Evolutionary conservation across 805 yeast genomes (phyloP), one percentile per base, ranked within the genome.

Genomic region (Jamesozyma jinghongensis): DNA sequence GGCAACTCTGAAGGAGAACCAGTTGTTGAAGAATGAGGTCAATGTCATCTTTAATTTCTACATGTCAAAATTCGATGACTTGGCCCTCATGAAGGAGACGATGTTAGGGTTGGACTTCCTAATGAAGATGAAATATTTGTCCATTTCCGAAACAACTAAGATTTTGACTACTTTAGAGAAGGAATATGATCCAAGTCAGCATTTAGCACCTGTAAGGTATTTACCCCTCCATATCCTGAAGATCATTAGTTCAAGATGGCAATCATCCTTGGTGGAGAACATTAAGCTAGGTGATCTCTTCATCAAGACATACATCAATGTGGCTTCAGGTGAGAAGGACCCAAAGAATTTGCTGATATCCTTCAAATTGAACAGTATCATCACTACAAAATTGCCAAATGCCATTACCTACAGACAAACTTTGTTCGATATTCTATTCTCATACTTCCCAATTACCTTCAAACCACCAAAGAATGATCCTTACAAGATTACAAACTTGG

Each of bases 371-470:
- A 76, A 79, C 48, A 48, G 59, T 11, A 32, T 40, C 4, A 72
- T 88, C 12, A 51, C 50, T 3, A 64, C 77, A 20, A 47, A 57
- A 13, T 44, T 52, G 10, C 56, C 67, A 4, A 62, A 66, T 3
- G 39, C 18, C 2, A 48, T 61, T 32, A 57, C 61, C n/a, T 64
- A 59, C 52, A 54, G 73, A 26, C 81, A 81, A 48, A 85, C 84
- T 8, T 59, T 92, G 44, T 94, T 88, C 57, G 98, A 92, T 57
- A 76, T 83, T 28, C 69, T 85, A 32, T 94, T 90, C 57, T 92
- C 98, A 61, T 92, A 92, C 64, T 92, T 90, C 66, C 99, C 99
- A 11, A 88, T 92, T 33, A 83, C 96, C 1, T 92, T 94, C 64
- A 79, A 79, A 43, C 95, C 97, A 1, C 95, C 97, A 3, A 75